phyloP scores from a whole-genome alignment of 768 basidiomycete genomes.

The Pleurotus salmoneostramineus region DNA sequence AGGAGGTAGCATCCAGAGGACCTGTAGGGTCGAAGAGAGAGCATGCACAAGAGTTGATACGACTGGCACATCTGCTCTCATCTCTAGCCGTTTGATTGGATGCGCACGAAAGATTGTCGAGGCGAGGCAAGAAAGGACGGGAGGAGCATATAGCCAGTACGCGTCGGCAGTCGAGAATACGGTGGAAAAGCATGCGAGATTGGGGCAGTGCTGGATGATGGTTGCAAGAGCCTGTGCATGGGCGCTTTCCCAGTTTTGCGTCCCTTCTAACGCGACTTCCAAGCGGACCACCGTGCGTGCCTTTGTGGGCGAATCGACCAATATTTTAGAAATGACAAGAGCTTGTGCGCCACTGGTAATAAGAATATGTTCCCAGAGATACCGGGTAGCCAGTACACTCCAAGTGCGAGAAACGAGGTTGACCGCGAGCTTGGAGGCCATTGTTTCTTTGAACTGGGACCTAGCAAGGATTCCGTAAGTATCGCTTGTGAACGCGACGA shows the following conservation, averaged over 20 bases:
- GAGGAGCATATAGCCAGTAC: conserved; percentile 6
- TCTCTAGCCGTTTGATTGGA: conserved; percentile 19
- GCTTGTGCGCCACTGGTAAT: conserved; percentile 18
- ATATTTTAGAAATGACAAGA: conserved; percentile 10
- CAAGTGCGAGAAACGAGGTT: conserved; percentile 18
- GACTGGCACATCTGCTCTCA: conserved; percentile 11
- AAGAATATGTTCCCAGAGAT: conserved; percentile 18
- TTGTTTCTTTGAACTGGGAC: conserved; percentile 12
- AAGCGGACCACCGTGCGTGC: conserved; percentile 19
- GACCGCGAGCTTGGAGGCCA: conserved; percentile 17
- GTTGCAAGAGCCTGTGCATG: conserved; percentile 17
- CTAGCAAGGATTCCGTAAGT: conserved; percentile 15
- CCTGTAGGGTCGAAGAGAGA: conserved; percentile 14
- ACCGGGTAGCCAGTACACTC: conserved; percentile 12
- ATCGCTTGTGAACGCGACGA: conserved; percentile 21
- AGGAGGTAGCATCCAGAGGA: conserved; percentile 19
- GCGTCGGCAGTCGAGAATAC: conserved; percentile 14
- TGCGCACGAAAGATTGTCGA: conserved; percentile 3
- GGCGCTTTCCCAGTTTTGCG: conserved; percentile 14
- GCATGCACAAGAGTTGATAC: conserved; percentile 6
- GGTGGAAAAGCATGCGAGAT: conserved; percentile 20
- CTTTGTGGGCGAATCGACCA: conserved; percentile 2
- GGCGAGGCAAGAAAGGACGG: conserved; percentile 7
- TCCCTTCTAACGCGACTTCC: conserved; percentile 19
- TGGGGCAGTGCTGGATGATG: conserved; percentile 19